phyloP scores from a whole-genome alignment of 2,329 filamentous ascomycete species.

The Pseudogymnoascus sp. region DNA sequence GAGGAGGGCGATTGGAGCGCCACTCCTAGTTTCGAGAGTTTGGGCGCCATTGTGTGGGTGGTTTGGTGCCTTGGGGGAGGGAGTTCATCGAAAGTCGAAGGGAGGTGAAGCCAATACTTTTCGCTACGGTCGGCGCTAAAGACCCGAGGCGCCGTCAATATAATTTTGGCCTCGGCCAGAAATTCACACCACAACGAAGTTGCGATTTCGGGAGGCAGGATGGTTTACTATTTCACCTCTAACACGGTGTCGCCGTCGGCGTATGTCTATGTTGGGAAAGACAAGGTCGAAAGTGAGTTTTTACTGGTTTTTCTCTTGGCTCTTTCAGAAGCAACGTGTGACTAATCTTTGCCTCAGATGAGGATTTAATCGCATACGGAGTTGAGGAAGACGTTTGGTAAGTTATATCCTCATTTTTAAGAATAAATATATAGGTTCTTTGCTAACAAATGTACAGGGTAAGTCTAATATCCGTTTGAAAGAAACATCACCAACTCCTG shows the following conservation, averaged over 20 bases:
- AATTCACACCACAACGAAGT: conserved; percentile 10
- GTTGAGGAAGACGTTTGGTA: conserved; percentile 95
- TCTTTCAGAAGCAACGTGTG: conserved; percentile 14
- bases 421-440: background rate
- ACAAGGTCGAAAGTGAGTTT: conserved; percentile 88
- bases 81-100: conserved; percentile 8
- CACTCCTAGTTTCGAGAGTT: conserved; percentile 31
- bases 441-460: conserved; percentile 14
- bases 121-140: conserved; percentile 22
- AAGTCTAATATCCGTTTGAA: conserved; percentile 12
- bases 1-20: conserved; percentile 23
- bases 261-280: conserved; percentile 93
- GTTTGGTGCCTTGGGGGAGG: conserved; percentile 14
- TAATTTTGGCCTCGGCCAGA: conserved; percentile 20
- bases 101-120: conserved; percentile 13
- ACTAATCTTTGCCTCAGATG: conserved; percentile 53
- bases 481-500: background rate
- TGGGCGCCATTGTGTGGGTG: conserved; percentile 31
- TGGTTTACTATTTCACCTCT: conserved; percentile 97
- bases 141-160: conserved; percentile 26
- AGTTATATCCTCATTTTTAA: conserved; percentile 25
- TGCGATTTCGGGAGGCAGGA: conserved; percentile 33
- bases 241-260: conserved; percentile 74
- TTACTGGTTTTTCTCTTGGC: background rate
- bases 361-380: conserved; percentile 90